Conservation (phyloP, 805 yeast species). For the Candida rishiriensis region DNA sequence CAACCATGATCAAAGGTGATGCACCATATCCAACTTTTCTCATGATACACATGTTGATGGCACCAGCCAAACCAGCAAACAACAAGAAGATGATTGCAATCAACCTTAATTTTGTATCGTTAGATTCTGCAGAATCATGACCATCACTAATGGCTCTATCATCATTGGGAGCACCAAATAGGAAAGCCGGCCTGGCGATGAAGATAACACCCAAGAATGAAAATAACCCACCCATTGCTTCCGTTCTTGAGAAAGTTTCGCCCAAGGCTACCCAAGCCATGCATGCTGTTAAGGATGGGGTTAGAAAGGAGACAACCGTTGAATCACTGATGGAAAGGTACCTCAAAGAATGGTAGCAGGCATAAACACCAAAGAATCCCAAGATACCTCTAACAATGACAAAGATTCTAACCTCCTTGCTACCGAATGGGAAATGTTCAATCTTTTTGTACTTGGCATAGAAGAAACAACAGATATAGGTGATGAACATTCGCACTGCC, state of each 20-base stretch:
- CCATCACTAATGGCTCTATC: not conserved
- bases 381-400: constrained; percentile 45
- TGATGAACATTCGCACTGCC: constrained; percentile 64
- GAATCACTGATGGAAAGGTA: constrained; percentile 72
- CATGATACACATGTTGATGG: constrained; percentile 57
- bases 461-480: constrained; percentile 48
- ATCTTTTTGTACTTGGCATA: constrained; percentile 33
- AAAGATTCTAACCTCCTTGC: constrained; percentile 1
- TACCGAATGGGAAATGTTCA: constrained; percentile 11
- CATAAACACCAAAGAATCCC: constrained; percentile 74
- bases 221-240: constrained; percentile 56
- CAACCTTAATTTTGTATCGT: constrained; percentile 32
- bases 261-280: constrained; percentile 59
- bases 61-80: constrained; percentile 53
- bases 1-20: constrained; percentile 69
- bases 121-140: constrained; percentile 16
- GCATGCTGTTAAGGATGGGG: constrained; percentile 72
- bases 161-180: constrained; percentile 40
- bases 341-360: constrained; percentile 63
- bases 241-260: constrained; percentile 57
- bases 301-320: constrained; percentile 67
- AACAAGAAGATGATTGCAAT: constrained; percentile 56
- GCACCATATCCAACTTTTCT: constrained; percentile 66
- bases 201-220: constrained; percentile 68
- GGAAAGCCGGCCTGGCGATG: constrained; percentile 68